Evolutionary conservation across 306 rosid genomes (phyloP).

Genomic region (Prunus mira): DNA sequence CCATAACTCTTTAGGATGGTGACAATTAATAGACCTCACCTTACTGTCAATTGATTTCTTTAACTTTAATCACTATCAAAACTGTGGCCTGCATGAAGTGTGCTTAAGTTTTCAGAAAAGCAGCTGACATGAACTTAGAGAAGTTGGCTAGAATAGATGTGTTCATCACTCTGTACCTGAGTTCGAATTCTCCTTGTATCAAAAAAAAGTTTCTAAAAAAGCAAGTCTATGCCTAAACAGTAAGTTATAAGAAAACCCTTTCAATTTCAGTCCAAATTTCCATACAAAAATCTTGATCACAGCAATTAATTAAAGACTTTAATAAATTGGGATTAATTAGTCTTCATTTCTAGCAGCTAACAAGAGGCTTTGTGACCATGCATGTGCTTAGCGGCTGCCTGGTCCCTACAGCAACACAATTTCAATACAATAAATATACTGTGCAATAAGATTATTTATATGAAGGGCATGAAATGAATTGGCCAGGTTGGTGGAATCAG

Average conservation of each 20-base stretch:
- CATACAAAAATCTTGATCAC: too few species aligned
- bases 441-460: conserved; percentile 7
- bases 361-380: conserved; percentile 27
- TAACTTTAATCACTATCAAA: neutral
- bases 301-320: neutral
- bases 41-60: neutral
- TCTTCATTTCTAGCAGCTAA: conserved; percentile 13
- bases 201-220: too few species aligned
- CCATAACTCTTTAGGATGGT: neutral
- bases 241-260: too few species aligned
- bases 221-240: too few species aligned
- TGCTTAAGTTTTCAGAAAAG: too few species aligned
- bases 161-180: accelerated
- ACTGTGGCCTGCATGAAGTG: neutral
- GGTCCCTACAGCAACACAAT: conserved; percentile 41
- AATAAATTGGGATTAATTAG: neutral
- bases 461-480: conserved; percentile 25
- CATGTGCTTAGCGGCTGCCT: conserved; percentile 46
- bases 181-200: accelerated
- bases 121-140: too few species aligned
- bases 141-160: too few species aligned
- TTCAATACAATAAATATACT: conserved; percentile 14
- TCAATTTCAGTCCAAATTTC: too few species aligned
- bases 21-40: neutral
- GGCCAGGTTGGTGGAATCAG: conserved; percentile 66